These are phyloP conservation scores for Incumbomyces lentus DNA, from an alignment of 2,329 filamentous ascomycete genomes.

Conservation along the genomic window DNA sequence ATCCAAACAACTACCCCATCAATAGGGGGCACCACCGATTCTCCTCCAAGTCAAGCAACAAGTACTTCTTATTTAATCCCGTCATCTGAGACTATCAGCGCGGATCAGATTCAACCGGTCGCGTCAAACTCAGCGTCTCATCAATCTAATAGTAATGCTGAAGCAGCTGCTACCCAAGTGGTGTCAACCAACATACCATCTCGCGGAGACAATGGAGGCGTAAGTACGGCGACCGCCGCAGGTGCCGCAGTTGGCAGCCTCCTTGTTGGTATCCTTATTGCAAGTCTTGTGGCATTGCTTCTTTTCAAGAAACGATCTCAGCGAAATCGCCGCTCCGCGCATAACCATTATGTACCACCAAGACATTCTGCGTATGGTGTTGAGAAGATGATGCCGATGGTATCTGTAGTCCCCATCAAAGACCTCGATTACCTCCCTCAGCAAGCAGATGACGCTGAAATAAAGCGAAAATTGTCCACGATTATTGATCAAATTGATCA, in stretches of 20 bases:
- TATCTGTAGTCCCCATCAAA: background rate
- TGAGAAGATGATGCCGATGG: background rate
- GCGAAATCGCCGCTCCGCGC: background rate
- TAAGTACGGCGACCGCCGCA: slow-evolving; percentile 17
- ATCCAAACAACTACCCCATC: too few species aligned
- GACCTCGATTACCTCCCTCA: slow-evolving; percentile 19
- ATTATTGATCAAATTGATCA: slow-evolving; percentile 27
- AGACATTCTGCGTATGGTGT: background rate
- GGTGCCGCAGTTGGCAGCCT: slow-evolving; percentile 23
- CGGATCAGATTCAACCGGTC: background rate
- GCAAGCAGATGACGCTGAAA: slow-evolving; percentile 24
- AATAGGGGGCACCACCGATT: background rate
- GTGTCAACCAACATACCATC: background rate
- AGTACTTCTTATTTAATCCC: background rate
- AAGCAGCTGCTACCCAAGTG: background rate
- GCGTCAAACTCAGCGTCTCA: background rate
- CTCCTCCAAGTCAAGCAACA: background rate
- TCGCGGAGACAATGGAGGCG: background rate
- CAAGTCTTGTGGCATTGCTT: slow-evolving; percentile 17
- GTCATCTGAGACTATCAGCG: background rate
- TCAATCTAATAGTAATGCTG: slow-evolving; percentile 2
- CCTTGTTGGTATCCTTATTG: slow-evolving; percentile 18
- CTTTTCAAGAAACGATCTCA: slow-evolving; percentile 16
- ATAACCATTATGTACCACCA: background rate
- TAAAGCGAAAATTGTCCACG: slow-evolving; percentile 21